These are phyloP conservation scores for Pezicula radicicola DNA, from an alignment of 2,329 filamentous ascomycete genomes.

Conservation along the genomic window DNA sequence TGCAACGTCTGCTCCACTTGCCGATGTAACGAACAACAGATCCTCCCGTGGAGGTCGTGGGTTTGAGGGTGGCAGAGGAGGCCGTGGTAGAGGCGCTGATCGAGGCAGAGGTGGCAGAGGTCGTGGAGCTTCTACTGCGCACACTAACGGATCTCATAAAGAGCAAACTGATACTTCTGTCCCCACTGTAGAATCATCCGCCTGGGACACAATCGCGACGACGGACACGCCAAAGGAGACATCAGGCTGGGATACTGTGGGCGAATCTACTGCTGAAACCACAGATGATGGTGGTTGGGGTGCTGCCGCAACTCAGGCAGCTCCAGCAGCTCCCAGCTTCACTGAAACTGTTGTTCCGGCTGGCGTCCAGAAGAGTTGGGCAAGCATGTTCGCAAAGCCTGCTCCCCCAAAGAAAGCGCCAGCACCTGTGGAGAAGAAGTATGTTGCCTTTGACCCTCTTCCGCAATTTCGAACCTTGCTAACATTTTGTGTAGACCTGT, in stretches of 20 bases:
- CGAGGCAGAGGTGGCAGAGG: constrained; percentile 58
- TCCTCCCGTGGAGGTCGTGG: constrained; percentile 58
- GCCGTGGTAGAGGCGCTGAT: constrained; percentile 60
- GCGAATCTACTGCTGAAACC: constrained; percentile 30
- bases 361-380: constrained; percentile 61
- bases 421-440: constrained; percentile 30
- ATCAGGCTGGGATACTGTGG: constrained; percentile 29
- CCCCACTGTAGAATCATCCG: constrained; percentile 67
- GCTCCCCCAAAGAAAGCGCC: constrained; percentile 50
- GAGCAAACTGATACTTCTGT: constrained; percentile 56
- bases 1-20: constrained; percentile 46
- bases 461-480: constrained; percentile 15
- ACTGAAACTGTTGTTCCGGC: constrained; percentile 24
- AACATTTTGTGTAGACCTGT: constrained; percentile 19
- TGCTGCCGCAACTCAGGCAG: constrained; percentile 34
- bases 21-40: constrained; percentile 46
- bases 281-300: constrained; percentile 31
- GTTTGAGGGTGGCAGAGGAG: constrained; percentile 58
- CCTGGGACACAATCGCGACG: constrained; percentile 50
- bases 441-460: constrained; percentile 10
- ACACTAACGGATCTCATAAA: constrained; percentile 63
- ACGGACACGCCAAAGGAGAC: constrained; percentile 38
- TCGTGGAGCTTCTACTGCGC: constrained; percentile 55
- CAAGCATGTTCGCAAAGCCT: constrained; percentile 68
- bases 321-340: constrained; percentile 32